Percentiles rank a stretch among this genome's conserved stretches.
Conservation (phyloP, 2,329 filamentous ascomycete species). For the Epichloe baconii region DNA sequence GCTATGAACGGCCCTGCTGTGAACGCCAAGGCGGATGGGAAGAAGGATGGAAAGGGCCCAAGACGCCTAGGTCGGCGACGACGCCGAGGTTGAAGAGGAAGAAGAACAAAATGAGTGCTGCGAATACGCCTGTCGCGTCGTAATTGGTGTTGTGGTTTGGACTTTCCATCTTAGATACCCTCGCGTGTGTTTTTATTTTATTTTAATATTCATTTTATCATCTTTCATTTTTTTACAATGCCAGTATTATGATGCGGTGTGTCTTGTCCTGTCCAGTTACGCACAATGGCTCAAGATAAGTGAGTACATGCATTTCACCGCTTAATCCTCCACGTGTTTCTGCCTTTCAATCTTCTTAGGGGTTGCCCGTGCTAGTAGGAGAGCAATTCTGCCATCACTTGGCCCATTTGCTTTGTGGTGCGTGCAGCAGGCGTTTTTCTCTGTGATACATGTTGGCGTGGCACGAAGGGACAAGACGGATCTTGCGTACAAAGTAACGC, state of each 20-base stretch:
- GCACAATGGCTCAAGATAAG: no score
- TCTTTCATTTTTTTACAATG: background rate
- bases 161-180: background rate
- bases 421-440: no score
- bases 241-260: background rate
- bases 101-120: constrained; percentile 32
- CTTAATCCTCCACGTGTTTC: no score
- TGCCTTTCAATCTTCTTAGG: no score
- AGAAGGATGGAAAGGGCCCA: constrained; percentile 34
- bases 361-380: no score
- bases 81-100: constrained; percentile 31
- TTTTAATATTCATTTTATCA: background rate
- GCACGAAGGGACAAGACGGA: background rate
- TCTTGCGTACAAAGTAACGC: no score
- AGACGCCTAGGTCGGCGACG: constrained; percentile 28
- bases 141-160: background rate
- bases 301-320: no score
- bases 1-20: constrained; percentile 22
- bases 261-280: background rate
- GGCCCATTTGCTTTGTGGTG: no score
- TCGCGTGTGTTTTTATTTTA: background rate
- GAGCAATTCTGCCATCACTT: no score
- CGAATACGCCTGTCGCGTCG: constrained; percentile 20
- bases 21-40: constrained; percentile 29
- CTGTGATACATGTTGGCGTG: background rate